phyloP scores from a whole-genome alignment of 73 alveolate species.

The Breviolum minutum region DNA sequence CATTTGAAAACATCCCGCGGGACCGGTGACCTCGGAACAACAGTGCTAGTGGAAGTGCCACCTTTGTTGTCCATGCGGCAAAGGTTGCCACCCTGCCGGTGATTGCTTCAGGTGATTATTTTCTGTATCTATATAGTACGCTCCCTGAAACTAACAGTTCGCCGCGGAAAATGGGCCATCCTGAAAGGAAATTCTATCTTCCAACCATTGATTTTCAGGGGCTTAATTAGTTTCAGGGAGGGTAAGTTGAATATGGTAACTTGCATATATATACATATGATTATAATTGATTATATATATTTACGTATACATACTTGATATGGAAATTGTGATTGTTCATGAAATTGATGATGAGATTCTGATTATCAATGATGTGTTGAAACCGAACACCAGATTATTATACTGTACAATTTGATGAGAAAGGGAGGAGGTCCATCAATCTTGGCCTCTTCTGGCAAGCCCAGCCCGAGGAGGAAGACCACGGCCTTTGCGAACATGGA shows the following conservation, averaged over 20 bases:
- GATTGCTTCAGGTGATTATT: background rate
- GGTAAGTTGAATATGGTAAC: too few relatives aligned
- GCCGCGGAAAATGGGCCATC: too few relatives aligned
- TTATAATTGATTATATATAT: too few relatives aligned
- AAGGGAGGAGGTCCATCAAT: background rate
- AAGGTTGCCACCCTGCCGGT: conserved; percentile 24
- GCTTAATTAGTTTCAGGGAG: too few relatives aligned
- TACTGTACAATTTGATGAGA: background rate
- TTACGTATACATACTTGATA: background rate
- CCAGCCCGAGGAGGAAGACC: conserved; percentile 50
- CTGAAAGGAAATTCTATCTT: too few relatives aligned
- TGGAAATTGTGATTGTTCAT: background rate
- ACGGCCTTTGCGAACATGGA: background rate
- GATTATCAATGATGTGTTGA: too few relatives aligned
- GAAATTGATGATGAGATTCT: too few relatives aligned
- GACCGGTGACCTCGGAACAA: background rate
- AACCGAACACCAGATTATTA: too few relatives aligned
- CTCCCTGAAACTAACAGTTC: too few relatives aligned
- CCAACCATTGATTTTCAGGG: too few relatives aligned
- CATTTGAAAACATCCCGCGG: too few relatives aligned
- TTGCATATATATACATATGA: too few relatives aligned
- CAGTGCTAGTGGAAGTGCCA: conserved; percentile 29
- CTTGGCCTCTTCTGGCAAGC: conserved; percentile 32
- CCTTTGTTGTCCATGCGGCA: conserved; percentile 42
- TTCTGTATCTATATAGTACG: background rate